These are phyloP conservation scores for Stephania cephalantha DNA, from an alignment of 164 flowering plant genomes.

Conservation along the genomic window DNA sequence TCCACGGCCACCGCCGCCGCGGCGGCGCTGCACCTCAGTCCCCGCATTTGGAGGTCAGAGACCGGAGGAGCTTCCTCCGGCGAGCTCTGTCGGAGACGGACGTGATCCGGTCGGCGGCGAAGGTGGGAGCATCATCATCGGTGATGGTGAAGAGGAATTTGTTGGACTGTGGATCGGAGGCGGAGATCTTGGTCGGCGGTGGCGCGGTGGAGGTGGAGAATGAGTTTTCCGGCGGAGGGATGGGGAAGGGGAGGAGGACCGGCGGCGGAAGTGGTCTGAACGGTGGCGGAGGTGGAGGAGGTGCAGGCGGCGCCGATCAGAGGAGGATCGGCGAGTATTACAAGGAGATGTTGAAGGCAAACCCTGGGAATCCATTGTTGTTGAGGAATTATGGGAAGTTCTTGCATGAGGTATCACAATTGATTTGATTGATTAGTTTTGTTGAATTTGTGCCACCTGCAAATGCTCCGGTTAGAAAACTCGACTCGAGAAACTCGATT, in stretches of 20 bases:
- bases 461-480: neutral
- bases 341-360: slow-evolving; percentile 45
- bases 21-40: slow-evolving; percentile 20
- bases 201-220: slow-evolving; percentile 24
- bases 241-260: slow-evolving; percentile 16
- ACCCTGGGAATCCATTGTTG: slow-evolving; percentile 60
- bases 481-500: too few species aligned
- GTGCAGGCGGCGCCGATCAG: slow-evolving; percentile 26
- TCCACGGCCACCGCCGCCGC: slow-evolving; percentile 14
- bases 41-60: slow-evolving; percentile 21
- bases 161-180: slow-evolving; percentile 4
- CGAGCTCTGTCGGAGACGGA: slow-evolving; percentile 39
- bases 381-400: slow-evolving; percentile 70
- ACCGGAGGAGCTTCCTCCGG: slow-evolving; percentile 24
- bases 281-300: slow-evolving; percentile 22
- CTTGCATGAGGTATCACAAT: slow-evolving; percentile 59
- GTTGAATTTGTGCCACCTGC: neutral
- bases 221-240: slow-evolving; percentile 29
- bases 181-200: slow-evolving; percentile 17
- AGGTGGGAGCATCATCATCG: too few species aligned
- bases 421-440: neutral
- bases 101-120: slow-evolving; percentile 18
- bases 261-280: slow-evolving; percentile 22
- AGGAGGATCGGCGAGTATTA: slow-evolving; percentile 55
- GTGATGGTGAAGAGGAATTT: slow-evolving; percentile 5